These are phyloP conservation scores for Camelina neglecta DNA, from an alignment of 345 rosid genomes.

Conservation along the genomic window DNA sequence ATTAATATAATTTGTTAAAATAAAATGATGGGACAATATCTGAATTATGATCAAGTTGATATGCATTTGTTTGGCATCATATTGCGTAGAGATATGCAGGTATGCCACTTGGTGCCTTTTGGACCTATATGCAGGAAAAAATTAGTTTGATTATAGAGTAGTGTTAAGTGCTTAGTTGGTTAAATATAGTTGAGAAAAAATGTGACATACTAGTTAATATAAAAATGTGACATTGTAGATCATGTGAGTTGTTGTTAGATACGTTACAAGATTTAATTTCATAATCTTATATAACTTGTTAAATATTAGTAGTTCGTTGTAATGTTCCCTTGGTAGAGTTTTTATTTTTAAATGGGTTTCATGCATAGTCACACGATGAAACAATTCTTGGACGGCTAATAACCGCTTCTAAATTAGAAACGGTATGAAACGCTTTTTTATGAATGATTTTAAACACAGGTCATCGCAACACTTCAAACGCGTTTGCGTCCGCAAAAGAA, in stretches of 20 bases:
- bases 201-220: neutral
- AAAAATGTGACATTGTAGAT: constrained; percentile 12
- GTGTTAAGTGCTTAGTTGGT: constrained; percentile 13
- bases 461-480: neutral
- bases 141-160: constrained; percentile 3
- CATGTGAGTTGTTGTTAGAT: constrained; percentile 43
- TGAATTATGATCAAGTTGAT: constrained; percentile 1
- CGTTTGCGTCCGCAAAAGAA: neutral
- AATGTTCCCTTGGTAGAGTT: constrained; percentile 18
- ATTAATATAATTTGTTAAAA: neutral
- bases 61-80: constrained; percentile 29
- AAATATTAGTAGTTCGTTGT: constrained; percentile 13
- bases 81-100: constrained; percentile 30
- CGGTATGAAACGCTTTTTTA: neutral
- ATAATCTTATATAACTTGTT: constrained; percentile 8
- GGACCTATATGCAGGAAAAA: constrained; percentile 15
- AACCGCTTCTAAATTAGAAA: neutral
- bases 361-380: constrained; percentile 9
- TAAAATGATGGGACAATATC: neutral
- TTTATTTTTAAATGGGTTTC: constrained; percentile 7
- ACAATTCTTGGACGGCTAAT: neutral
- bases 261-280: constrained; percentile 11
- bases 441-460: neutral
- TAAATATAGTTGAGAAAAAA: constrained; percentile 14
- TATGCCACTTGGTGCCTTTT: constrained; percentile 37